Evolutionary conservation across 768 basidiomycete genomes (phyloP), one percentile per base, ranked within the genome.

Genomic region (Tremella fuciformis): DNA sequence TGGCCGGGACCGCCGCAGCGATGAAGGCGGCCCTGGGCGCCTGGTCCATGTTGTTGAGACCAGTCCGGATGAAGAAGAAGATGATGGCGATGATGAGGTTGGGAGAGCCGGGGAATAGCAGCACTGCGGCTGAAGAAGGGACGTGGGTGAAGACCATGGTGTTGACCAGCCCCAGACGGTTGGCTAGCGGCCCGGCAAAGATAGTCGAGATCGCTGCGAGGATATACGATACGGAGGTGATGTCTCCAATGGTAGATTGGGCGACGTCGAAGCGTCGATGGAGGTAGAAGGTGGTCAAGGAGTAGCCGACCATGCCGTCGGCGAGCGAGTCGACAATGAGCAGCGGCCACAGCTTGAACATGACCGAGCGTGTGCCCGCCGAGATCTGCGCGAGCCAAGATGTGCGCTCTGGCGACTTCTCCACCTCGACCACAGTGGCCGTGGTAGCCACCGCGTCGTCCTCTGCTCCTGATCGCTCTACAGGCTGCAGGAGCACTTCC

Each of bases 81-180:
- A 60, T 50, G 7, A 63, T 55, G 19, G 65, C 58, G 41, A 65
- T 16, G 24, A 48, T 50, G 22, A 72, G 40, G 21, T 57, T 59
- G 15, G 61, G 47, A 2, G 65, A 50, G 7, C 57, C 34, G 7
- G 70, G 70, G 38, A 67, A 61, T 15, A 69, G 55, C 2, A 66
- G 50, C 21, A 72, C 60, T 1, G 66, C 57, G 9, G 58, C 38
- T 13, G 68, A 67, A 2, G 68, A 67, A 11, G 70, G 70, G 3
- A 70, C 34, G 51, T 72, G 70, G 6, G 70, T 69, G 64, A 70
- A 70, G 1, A 64, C 69, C 69, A 70, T 70, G 19, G 69, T 70
- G n/a, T 67, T 67, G 60, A 70, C 58, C 8, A 63, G 42, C 1
- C 70, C 70, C 29, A 72, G 22, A 24, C 54, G 65, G 40, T 65